Evolutionary conservation across 352 stramenopile genomes (phyloP), one percentile per base, ranked within the genome.

Genomic region (Phytophthora vignae): DNA sequence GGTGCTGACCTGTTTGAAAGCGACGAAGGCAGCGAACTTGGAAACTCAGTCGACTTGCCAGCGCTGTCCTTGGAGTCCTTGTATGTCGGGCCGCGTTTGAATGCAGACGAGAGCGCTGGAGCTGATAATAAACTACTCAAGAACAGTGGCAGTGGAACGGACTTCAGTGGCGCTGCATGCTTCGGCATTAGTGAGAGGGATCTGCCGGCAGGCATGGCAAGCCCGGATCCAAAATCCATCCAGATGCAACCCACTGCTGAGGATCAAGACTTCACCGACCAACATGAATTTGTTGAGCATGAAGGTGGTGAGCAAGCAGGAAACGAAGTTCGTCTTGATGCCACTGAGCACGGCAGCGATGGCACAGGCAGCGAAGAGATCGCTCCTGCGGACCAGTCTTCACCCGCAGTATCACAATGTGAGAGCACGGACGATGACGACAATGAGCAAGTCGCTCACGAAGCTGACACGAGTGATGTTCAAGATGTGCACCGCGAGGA

Each of bases 41-140:
- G 36, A 5, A 50, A 55, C 12, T 74, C 62, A 12, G n/a, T 75
- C 8, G 67, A 72, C 21, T 42, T 74, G 10, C 56, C 65, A 33
- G 36, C 55, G 25, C 31, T 73, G n/a, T 62, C 64, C 4, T 8
- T 64, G 2, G 46, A 73, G 9, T 56, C 63, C 21, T 31, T 63
- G 38, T 29, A 62, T 15, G 11, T 50, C 6, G 49, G 29, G 29
- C 31, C 52, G 38, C 63, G 42, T 46, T 40, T 21, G 0, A 25
- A 49, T 49, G 50, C 54, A n/a, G 61, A 52, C 29, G 48, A 50
- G 29, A 22, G 22, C 27, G 33, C 38, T n/a, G 54, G 49, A n/a
- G 46, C 17, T 15, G 53, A 29, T 10, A 11, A 29, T 7, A 19
- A 29, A 4, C 4, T 4, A 53, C 33, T 42, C n/a, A 33, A 65